Conservation (phyloP, 2,329 filamentous ascomycete species). For the Botrytis medusae region DNA sequence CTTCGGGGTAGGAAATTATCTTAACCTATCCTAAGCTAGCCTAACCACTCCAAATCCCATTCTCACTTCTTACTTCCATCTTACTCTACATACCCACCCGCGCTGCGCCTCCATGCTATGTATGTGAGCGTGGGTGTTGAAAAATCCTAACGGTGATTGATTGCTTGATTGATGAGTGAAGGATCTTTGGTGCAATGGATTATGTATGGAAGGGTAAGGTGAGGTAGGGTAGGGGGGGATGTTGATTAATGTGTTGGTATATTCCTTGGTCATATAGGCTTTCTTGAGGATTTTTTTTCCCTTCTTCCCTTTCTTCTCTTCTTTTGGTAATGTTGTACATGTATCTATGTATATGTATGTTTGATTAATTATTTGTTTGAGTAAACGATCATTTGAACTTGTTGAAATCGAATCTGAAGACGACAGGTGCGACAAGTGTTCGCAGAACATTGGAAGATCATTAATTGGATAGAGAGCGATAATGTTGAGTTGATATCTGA, state of each 20-base stretch:
- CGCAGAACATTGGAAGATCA: not conserved
- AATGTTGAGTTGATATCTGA: constrained; percentile 5
- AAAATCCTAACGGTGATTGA: not conserved
- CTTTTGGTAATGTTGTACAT: not conserved
- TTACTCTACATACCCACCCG: not conserved
- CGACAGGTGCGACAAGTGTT: constrained; percentile 4
- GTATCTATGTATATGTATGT: not conserved
- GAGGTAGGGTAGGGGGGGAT: not conserved
- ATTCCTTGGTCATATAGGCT: not conserved
- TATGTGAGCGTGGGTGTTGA: not conserved
- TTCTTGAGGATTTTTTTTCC: not conserved
- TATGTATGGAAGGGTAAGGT: constrained; percentile 1
- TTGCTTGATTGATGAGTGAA: constrained; percentile 7
- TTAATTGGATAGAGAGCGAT: not conserved
- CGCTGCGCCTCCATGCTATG: constrained; percentile 9
- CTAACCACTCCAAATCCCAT: not conserved
- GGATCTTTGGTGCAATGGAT: constrained; percentile 9
- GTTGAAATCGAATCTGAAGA: not conserved
- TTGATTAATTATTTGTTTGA: not conserved
- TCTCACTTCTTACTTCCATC: constrained; percentile 6
- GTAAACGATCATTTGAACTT: not conserved
- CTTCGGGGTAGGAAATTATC: not conserved
- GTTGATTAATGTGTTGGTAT: not conserved
- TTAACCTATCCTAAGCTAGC: not conserved
- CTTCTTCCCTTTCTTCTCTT: not conserved